Evolutionary conservation across 1,284 basidiomycete species (phyloP).

Genomic region (Pseudozyma sp.): DNA sequence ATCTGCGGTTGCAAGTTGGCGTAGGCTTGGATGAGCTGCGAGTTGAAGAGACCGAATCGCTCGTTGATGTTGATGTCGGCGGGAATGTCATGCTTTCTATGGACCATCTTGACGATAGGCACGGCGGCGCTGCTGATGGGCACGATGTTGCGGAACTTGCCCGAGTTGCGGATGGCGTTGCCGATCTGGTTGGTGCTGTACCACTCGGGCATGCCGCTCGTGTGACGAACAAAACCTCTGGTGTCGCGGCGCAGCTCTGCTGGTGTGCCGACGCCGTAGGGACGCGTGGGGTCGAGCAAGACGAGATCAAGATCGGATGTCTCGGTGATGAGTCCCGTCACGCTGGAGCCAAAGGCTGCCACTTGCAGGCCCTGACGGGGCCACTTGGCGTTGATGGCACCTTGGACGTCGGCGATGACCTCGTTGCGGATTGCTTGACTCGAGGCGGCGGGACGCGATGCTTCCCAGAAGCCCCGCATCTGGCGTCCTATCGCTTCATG

Average conservation of each 20-base stretch:
- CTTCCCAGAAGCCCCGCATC: conserved; percentile 41
- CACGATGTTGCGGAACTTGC: conserved; percentile 23
- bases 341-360: conserved; percentile 59
- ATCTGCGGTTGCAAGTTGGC: conserved; percentile 51
- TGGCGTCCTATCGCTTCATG: conserved; percentile 36
- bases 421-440: conserved; percentile 16
- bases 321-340: conserved; percentile 51
- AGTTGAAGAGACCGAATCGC: conserved; percentile 59
- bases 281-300: conserved; percentile 55
- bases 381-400: conserved; percentile 41
- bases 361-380: conserved; percentile 45
- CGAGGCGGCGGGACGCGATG: conserved; percentile 25
- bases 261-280: conserved; percentile 48
- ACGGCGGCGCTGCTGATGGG: conserved; percentile 52
- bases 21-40: conserved; percentile 53
- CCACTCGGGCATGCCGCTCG: conserved; percentile 44
- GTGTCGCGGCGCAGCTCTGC: conserved; percentile 13
- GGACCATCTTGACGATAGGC: conserved; percentile 61
- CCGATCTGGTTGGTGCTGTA: conserved; percentile 39
- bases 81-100: conserved; percentile 27
- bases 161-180: conserved; percentile 21
- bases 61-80: conserved; percentile 64
- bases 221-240: conserved; percentile 8
- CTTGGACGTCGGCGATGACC: conserved; percentile 47
- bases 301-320: conserved; percentile 57